A percentile compares a stretch with the other conserved stretches of the same genome.
These are phyloP conservation scores for Mortierella sp. DNA, from an alignment of 371 early-diverging fungal species.

Conservation along the genomic window DNA sequence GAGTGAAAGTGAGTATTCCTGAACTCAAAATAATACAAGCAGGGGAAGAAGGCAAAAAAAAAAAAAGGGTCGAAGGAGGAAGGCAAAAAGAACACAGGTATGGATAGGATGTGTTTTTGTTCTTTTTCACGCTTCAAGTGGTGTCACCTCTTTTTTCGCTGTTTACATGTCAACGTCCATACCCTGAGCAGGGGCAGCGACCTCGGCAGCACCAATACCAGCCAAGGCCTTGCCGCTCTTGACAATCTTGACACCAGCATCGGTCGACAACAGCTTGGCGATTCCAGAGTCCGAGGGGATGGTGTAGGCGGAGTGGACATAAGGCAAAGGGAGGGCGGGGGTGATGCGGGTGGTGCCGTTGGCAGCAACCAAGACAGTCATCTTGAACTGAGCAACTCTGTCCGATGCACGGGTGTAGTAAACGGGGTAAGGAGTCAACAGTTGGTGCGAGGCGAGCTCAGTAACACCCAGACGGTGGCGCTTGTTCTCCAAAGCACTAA, in stretches of 20 bases:
- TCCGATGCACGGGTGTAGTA: constrained; percentile 79
- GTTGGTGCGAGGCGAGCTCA: constrained; percentile 81
- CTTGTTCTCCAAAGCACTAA: constrained; percentile 79
- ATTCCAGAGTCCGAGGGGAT: constrained; percentile 65
- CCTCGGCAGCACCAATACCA: constrained; percentile 34
- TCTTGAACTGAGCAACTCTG: constrained; percentile 88
- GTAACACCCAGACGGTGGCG: constrained; percentile 89
- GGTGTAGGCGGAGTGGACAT: constrained; percentile 78
- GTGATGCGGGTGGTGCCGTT: constrained; percentile 84
- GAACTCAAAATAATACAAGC: background rate
- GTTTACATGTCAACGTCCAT: constrained; percentile 58
- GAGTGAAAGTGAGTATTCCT: background rate
- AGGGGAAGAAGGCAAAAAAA: background rate
- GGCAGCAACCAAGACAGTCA: constrained; percentile 86
- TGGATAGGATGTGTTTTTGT: background rate
- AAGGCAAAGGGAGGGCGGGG: constrained; percentile 69
- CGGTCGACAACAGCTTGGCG: constrained; percentile 60
- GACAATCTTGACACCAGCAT: constrained; percentile 56
- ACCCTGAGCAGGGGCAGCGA: constrained; percentile 49
- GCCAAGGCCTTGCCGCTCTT: constrained; percentile 55
- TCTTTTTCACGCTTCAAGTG: background rate
- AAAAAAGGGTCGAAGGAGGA: background rate
- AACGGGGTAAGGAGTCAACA: constrained; percentile 82
- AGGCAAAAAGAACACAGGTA: constrained; percentile 15
- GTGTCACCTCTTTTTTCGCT: background rate